Percentiles rank a stretch among this genome's conserved stretches.
Evolutionary conservation across 768 basidiomycete genomes (phyloP).

Genomic region (Roridomyces roridus): DNA sequence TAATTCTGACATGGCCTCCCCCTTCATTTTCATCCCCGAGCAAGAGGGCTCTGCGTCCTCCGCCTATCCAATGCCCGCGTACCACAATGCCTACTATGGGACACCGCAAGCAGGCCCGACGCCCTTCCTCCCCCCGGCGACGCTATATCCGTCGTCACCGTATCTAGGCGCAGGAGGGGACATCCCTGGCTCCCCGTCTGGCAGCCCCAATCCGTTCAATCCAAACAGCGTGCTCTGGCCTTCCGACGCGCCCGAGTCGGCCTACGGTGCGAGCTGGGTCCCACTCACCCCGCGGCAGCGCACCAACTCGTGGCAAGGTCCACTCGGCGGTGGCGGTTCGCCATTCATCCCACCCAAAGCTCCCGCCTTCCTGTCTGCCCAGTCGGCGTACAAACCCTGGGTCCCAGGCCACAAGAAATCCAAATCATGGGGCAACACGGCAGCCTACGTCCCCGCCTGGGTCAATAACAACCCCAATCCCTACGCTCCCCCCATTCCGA

Average conservation of each 20-base stretch:
- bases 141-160: constrained; percentile 5
- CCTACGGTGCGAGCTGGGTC: constrained; percentile 6
- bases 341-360: constrained; percentile 4
- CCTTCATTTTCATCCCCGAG: constrained; percentile 21
- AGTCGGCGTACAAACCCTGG: not conserved
- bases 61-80: no score
- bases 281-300: constrained; percentile 13
- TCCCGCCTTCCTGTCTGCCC: constrained; percentile 2
- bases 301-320: constrained; percentile 9
- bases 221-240: constrained; percentile 16
- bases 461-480: not conserved
- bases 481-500: not conserved
- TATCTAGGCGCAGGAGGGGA: not conserved
- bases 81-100: constrained; percentile 7
- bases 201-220: constrained; percentile 1
- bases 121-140: constrained; percentile 16
- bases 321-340: not conserved
- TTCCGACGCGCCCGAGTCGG: not conserved
- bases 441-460: not conserved
- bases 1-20: constrained; percentile 9
- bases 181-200: not conserved
- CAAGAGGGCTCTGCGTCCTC: not conserved
- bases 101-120: not conserved
- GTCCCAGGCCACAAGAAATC: constrained; percentile 9
- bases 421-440: constrained; percentile 6